These are phyloP conservation scores for Rosa persica DNA, from an alignment of 306 rosid species.

Conservation along the genomic window DNA sequence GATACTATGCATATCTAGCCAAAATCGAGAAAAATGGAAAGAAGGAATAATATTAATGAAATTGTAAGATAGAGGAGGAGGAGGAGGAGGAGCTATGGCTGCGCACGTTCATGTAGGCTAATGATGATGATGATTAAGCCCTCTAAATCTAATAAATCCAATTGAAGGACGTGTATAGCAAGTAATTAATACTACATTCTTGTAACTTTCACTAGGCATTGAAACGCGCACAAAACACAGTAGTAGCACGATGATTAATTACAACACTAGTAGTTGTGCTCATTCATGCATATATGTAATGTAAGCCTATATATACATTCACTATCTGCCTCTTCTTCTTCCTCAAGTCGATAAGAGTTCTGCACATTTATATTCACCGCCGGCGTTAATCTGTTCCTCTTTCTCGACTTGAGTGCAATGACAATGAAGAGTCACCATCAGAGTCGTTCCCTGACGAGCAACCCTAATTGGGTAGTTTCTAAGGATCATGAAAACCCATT, in stretches of 20 bases:
- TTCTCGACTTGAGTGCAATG: background rate
- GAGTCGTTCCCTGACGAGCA: slow-evolving; percentile 13
- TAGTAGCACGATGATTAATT: slow-evolving; percentile 1
- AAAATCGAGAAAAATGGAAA: background rate
- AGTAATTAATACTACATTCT: slow-evolving; percentile 7
- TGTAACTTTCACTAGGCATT: slow-evolving; percentile 16
- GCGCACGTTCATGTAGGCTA: slow-evolving; percentile 50
- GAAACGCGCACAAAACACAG: background rate
- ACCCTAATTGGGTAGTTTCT: slow-evolving; percentile 14
- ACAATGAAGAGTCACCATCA: slow-evolving; percentile 1
- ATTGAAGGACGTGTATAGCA: slow-evolving; percentile 17
- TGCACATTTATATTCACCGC: background rate
- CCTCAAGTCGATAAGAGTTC: background rate
- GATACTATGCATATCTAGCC: background rate
- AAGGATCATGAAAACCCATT: slow-evolving; percentile 34
- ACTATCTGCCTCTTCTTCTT: slow-evolving; percentile 13
- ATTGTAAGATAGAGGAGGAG: background rate
- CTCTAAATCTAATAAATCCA: background rate
- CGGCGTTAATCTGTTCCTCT: background rate
- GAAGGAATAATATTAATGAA: background rate
- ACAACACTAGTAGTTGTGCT: background rate
- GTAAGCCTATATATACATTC: slow-evolving; percentile 24
- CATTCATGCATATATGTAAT: slow-evolving; percentile 19
- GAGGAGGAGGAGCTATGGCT: slow-evolving; percentile 35
- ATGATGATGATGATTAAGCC: slow-evolving; percentile 19